Evolutionary conservation across 2,329 filamentous ascomycete genomes (phyloP).

Genomic region (Didymella sp.): DNA sequence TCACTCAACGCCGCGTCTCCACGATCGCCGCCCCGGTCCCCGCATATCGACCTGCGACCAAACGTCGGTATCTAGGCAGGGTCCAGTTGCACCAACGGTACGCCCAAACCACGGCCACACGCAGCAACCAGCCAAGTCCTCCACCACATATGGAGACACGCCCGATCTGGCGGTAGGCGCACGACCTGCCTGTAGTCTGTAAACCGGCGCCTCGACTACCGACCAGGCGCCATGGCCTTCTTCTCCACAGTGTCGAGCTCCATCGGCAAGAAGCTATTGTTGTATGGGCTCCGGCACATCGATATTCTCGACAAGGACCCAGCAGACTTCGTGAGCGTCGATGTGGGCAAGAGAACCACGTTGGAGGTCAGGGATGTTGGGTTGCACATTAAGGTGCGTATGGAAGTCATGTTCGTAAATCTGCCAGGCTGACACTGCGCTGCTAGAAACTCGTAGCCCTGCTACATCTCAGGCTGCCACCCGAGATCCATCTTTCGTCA

Average conservation of each 20-base stretch:
- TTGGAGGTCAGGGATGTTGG: slow-evolving; percentile 89
- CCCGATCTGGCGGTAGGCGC: slow-evolving; percentile 38
- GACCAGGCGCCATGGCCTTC: slow-evolving; percentile 63
- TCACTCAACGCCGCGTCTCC: slow-evolving; percentile 1
- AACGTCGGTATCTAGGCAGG: slow-evolving; percentile 2
- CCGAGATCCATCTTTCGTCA: slow-evolving; percentile 72
- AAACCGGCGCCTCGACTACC: slow-evolving; percentile 19
- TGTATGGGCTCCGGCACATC: slow-evolving; percentile 81
- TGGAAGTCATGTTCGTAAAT: no score
- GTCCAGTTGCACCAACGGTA: slow-evolving; percentile 20
- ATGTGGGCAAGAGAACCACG: slow-evolving; percentile 79
- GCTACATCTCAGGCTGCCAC: slow-evolving; percentile 70
- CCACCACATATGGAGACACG: slow-evolving; percentile 39
- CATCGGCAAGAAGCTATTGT: slow-evolving; percentile 85
- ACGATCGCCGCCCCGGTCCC: slow-evolving; percentile 6
- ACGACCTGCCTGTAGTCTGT: slow-evolving; percentile 31
- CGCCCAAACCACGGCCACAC: slow-evolving; percentile 14
- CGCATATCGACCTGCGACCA: slow-evolving; percentile 2
- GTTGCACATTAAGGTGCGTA: slow-evolving; percentile 74
- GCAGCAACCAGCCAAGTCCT: neutral
- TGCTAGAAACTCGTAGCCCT: slow-evolving; percentile 77
- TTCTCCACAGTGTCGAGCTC: slow-evolving; percentile 73
- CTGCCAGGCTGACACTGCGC: neutral
- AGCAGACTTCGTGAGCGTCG: slow-evolving; percentile 85
- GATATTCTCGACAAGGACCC: slow-evolving; percentile 89